Evolutionary conservation across 495 filamentous ascomycete species (phyloP).

Genomic region (Trichoderma reesei): DNA sequence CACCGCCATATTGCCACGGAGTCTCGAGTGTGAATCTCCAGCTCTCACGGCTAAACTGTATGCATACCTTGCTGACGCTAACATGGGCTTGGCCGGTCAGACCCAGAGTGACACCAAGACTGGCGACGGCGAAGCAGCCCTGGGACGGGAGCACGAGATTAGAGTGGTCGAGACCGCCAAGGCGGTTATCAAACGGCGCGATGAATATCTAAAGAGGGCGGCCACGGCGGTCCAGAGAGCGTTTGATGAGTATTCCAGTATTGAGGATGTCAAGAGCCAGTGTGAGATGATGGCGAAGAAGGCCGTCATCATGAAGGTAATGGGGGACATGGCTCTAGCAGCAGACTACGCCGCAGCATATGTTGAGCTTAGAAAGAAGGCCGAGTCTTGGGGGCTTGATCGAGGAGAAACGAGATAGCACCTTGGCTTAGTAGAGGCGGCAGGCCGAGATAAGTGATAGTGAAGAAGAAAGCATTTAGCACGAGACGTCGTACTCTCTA

Average conservation of each 20-base stretch:
- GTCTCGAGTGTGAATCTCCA: conserved; percentile 64
- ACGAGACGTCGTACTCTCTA: too few species aligned
- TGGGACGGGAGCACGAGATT: background rate
- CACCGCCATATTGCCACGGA: conserved; percentile 68
- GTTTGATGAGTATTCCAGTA: conserved; percentile 51
- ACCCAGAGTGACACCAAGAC: conserved; percentile 19
- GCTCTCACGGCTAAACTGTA: conserved; percentile 58
- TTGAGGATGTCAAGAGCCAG: conserved; percentile 66
- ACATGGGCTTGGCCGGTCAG: conserved; percentile 70
- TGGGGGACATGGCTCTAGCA: conserved; percentile 59
- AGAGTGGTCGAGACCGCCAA: conserved; percentile 21
- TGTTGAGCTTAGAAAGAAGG: conserved; percentile 45
- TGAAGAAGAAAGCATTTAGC: too few species aligned
- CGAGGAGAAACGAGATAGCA: background rate
- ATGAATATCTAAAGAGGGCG: conserved; percentile 54
- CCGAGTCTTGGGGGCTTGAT: conserved; percentile 7
- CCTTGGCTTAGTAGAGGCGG: too few species aligned
- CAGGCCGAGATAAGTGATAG: too few species aligned
- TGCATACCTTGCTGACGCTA: conserved; percentile 67
- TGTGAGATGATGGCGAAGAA: conserved; percentile 84
- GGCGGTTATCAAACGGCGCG: conserved; percentile 19
- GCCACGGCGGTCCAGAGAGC: conserved; percentile 59
- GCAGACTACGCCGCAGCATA: conserved; percentile 70
- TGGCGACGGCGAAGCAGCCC: conserved; percentile 15
- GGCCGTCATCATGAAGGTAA: conserved; percentile 65